Conservation (phyloP, 495 filamentous ascomycete species). For the Penicillium bialowiezense region DNA sequence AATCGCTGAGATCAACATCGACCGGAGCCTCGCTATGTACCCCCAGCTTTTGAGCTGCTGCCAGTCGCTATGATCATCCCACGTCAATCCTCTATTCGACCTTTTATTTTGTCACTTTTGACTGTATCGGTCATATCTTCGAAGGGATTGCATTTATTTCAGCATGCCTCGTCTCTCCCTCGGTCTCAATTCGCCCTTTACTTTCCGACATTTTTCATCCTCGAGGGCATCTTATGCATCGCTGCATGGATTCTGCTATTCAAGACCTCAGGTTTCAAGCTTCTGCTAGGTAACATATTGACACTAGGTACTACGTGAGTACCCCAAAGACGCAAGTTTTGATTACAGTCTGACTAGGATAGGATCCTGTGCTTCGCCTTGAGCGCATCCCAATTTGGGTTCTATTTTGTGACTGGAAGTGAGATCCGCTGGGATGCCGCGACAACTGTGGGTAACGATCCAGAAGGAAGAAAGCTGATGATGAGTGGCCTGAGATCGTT, state of each 20-base stretch:
- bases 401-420: constrained; percentile 25
- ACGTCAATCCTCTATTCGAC: constrained; percentile 13
- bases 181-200: constrained; percentile 11
- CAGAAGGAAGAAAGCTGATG: constrained; percentile 22
- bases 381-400: constrained; percentile 21
- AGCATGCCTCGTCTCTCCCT: constrained; percentile 17
- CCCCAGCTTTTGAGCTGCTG: not conserved
- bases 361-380: constrained; percentile 16
- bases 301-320: constrained; percentile 13
- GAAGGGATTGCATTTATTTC: constrained; percentile 21
- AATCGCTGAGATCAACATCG: not conserved
- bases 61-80: constrained; percentile 12
- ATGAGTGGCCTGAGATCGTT: constrained; percentile 23
- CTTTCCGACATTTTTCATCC: constrained; percentile 24
- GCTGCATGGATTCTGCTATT: constrained; percentile 16
- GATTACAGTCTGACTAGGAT: not conserved
- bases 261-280: constrained; percentile 4
- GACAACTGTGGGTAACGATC: constrained; percentile 20
- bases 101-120: constrained; percentile 19
- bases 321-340: not conserved
- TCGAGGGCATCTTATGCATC: constrained; percentile 13
- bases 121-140: constrained; percentile 16
- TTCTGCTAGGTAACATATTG: constrained; percentile 2
- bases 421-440: constrained; percentile 27
- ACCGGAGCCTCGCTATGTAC: not conserved